Conservation (phyloP, 306 rosid genomes). For the Ammopiptanthus mongolicus region DNA sequence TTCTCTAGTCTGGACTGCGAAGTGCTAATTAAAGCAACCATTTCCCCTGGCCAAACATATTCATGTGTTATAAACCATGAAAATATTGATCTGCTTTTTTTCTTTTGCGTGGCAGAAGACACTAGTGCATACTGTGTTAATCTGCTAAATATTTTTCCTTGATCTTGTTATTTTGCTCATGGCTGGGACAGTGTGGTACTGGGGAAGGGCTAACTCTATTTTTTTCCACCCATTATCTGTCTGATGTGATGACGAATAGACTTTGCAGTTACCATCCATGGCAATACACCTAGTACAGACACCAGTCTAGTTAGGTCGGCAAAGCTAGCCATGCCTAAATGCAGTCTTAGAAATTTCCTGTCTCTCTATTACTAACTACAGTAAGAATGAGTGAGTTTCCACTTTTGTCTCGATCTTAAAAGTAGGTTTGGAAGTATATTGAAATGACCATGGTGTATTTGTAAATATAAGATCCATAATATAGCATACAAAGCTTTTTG, state of each 20-base stretch:
- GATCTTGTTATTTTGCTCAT: neutral
- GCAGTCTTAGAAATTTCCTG: constrained; percentile 32
- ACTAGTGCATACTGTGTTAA: neutral
- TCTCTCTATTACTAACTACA: neutral
- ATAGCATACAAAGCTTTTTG: neutral
- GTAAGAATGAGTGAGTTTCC: constrained; percentile 21
- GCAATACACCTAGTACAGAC: neutral
- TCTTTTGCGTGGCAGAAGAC: neutral
- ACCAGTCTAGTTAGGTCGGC: neutral
- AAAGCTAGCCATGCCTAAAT: neutral
- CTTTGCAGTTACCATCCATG: neutral
- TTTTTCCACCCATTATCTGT: neutral
- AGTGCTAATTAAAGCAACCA: neutral
- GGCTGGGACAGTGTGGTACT: neutral
- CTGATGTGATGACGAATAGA: neutral
- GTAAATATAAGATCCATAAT: constrained; percentile 6
- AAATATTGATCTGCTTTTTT: neutral
- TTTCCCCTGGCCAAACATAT: neutral
- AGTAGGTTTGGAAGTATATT: constrained; percentile 13
- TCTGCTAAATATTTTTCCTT: neutral
- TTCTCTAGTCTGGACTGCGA: neutral
- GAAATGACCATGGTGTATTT: neutral
- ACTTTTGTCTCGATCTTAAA: constrained; percentile 13
- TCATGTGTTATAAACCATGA: neutral
- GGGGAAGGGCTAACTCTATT: neutral